Base-by-base conservation (phyloP, 208 protist species). In the Acanthamoeba lenticulata region DNA sequence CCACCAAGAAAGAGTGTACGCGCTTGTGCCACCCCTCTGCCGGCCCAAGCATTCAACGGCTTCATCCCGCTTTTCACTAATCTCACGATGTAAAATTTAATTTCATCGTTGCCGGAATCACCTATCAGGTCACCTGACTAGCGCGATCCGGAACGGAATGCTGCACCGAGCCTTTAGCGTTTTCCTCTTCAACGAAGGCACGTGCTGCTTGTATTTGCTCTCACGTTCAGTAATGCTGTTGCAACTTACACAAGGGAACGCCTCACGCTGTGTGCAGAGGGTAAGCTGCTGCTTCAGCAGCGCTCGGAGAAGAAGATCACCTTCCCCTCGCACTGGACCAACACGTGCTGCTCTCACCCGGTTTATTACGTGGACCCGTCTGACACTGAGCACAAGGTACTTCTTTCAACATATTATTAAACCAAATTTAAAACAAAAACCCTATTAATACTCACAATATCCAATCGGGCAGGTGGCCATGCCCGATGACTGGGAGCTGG, bases 321-420 rank as follows among this genome's bases (percentile, higher is more conserved):
- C 11, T 98, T 98, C 79, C 97, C 98, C 17, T 72, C 83, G 38
- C 69, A 94, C 29, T 98, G 97, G 97, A 98, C 98, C 24, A 98
- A 98, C 94, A 98, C 98, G 15, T 98, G 97, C 91, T 98, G 98
- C 93, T 97, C 94, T 24, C 98, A 98, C 91, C 97, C 97, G 34
- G 94, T 98, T 6, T 95, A 96, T 92, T 32, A 69, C 0, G 38
- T 69, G 32, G 95, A 96, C 44, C 74, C 90, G 7, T 29, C 83
- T 19, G 95, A 96, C 69, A 60, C 92, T 19, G 86, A 97, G 88
- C 49, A 42, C 9, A 11, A 93, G 38, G 88, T 67, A 32, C 3
- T 44, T 24, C 45, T 40, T 29, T 55, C 81, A 19, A 5, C n/a
- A n/a, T n/a, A n/a, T n/a, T n/a, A n/a, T n/a, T n/a, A n/a, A n/a